These are phyloP conservation scores for Leptographium lundbergii DNA, from an alignment of 2,329 filamentous ascomycete species.

Conservation along the genomic window DNA sequence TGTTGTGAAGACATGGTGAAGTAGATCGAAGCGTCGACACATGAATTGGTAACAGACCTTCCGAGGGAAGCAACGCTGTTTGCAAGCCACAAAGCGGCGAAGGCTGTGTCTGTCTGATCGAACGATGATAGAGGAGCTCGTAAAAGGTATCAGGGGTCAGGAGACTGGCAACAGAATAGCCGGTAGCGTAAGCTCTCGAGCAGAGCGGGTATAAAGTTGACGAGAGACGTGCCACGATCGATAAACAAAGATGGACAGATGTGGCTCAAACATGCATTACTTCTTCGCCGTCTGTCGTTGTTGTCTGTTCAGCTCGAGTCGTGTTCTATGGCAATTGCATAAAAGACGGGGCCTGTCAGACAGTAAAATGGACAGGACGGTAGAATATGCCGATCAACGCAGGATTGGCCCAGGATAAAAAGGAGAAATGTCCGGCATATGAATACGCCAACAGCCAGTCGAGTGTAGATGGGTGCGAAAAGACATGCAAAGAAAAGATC, in stretches of 20 bases:
- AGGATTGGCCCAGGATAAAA: conserved; percentile 6
- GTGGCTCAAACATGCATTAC: neutral
- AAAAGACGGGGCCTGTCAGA: conserved; percentile 17
- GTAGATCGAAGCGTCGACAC: neutral
- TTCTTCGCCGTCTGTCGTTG: neutral
- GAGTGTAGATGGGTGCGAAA: neutral
- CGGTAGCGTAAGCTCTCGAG: neutral
- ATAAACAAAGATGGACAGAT: neutral
- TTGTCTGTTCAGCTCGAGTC: neutral
- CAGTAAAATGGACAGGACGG: neutral
- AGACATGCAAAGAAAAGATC: neutral
- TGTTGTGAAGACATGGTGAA: neutral
- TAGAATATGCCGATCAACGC: conserved; percentile 5
- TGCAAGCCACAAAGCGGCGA: neutral
- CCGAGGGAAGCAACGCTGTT: neutral
- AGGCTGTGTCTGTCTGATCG: neutral
- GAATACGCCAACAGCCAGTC: neutral
- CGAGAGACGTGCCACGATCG: neutral
- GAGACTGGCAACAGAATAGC: neutral
- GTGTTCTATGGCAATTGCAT: conserved; percentile 13
- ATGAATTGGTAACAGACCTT: neutral
- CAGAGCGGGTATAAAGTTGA: neutral
- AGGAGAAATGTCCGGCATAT: conserved; percentile 3
- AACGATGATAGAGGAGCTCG: neutral
- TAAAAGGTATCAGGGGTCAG: neutral